These are phyloP conservation scores for Eremothecium sinecaudum DNA, from an alignment of 1,139 yeast genomes.

Conservation along the genomic window DNA sequence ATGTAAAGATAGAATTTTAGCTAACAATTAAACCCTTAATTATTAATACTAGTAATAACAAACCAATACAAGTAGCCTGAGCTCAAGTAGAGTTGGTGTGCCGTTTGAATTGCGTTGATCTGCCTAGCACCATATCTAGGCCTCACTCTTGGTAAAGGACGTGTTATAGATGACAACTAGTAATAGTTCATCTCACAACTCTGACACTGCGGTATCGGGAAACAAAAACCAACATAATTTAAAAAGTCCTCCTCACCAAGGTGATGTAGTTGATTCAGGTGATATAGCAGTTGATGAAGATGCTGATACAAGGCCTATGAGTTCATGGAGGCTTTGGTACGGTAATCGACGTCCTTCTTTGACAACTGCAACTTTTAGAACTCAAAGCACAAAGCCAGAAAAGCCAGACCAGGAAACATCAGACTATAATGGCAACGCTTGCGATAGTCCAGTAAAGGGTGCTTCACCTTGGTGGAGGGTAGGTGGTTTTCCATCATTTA, in stretches of 20 bases:
- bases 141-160: too few relatives aligned
- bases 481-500: constrained; percentile 21
- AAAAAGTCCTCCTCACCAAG: neutral
- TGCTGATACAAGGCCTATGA: constrained; percentile 4
- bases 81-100: too few relatives aligned
- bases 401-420: constrained; percentile 1
- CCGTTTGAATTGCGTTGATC: too few relatives aligned
- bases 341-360: constrained; percentile 4
- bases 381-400: constrained; percentile 1
- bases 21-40: too few relatives aligned
- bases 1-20: too few relatives aligned
- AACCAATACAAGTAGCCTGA: too few relatives aligned
- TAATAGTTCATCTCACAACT: constrained; percentile 2
- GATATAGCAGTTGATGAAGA: neutral
- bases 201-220: constrained; percentile 2
- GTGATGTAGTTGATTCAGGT: constrained; percentile 2
- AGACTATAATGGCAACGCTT: neutral
- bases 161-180: constrained; percentile 1
- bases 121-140: too few relatives aligned
- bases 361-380: neutral
- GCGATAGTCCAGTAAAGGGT: neutral
- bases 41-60: too few relatives aligned
- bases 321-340: constrained; percentile 8
- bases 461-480: constrained; percentile 17
- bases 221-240: neutral